phyloP scores from a whole-genome alignment of 768 basidiomycete species.

The Panaeolus papilionaceus region DNA sequence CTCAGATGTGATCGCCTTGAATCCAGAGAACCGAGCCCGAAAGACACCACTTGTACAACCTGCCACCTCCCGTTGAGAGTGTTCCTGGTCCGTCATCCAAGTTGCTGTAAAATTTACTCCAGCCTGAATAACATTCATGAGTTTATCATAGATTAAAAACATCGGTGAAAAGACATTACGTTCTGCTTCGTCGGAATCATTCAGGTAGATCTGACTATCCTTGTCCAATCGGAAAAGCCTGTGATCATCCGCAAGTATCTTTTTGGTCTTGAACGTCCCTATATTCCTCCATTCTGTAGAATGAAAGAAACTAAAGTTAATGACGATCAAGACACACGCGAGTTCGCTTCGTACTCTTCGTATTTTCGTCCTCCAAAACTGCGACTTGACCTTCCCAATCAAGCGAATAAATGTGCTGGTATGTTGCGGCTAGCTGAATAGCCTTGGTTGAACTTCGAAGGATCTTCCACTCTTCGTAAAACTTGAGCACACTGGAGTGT shows the following conservation, averaged over 20 bases:
- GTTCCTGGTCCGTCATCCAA: neutral
- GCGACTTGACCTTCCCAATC: conserved; percentile 3
- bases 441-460: neutral
- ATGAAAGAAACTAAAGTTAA: neutral
- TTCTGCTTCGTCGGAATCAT: conserved; percentile 2
- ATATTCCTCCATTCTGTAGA: neutral
- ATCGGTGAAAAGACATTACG: neutral
- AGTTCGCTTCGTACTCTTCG: neutral
- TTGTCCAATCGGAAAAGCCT: conserved; percentile 9
- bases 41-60: conserved; percentile 7
- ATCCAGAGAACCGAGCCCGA: neutral
- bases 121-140: neutral
- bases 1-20: neutral
- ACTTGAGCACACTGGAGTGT: neutral
- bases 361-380: conserved; percentile 7
- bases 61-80: neutral
- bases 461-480: neutral
- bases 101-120: neutral
- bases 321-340: neutral
- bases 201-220: neutral
- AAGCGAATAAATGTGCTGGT: neutral
- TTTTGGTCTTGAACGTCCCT: neutral
- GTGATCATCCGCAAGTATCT: neutral
- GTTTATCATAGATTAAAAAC: neutral
- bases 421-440: neutral